Evolutionary conservation across 352 stramenopile genomes (phyloP).

Genomic region (Phytophthora hibernalis): DNA sequence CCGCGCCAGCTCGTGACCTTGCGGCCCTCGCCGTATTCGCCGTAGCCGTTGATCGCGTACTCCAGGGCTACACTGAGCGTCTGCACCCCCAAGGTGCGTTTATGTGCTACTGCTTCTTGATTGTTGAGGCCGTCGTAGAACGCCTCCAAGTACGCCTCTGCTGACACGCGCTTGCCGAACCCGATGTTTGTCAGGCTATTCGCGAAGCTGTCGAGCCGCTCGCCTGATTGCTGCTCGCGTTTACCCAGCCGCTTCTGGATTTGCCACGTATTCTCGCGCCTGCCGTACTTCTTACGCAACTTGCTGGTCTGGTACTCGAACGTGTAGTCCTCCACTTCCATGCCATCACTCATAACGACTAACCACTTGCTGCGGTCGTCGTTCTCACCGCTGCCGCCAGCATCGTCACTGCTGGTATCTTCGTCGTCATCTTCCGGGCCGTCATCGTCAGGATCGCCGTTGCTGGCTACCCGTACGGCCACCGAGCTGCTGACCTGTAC

Average conservation of each 20-base stretch:
- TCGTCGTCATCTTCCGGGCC: too few species aligned
- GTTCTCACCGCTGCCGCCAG: too few species aligned
- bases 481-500: too few species aligned
- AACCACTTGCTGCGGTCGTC: too few species aligned
- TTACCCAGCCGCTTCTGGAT: background rate
- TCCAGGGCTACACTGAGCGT: background rate
- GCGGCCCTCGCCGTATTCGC: background rate
- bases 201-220: background rate
- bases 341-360: background rate
- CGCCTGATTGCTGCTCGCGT: background rate
- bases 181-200: background rate
- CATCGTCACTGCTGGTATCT: too few species aligned
- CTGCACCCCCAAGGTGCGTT: background rate
- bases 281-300: constrained; percentile 6
- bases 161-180: background rate
- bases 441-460: too few species aligned
- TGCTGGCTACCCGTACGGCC: too few species aligned
- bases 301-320: background rate
- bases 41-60: background rate
- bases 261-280: background rate
- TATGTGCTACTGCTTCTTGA: background rate
- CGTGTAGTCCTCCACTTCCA: background rate
- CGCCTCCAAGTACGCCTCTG: background rate
- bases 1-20: background rate
- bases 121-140: constrained; percentile 1